Percentiles rank a stretch among this genome's conserved stretches.
phyloP scores from a whole-genome alignment of 306 rosid genomes.

The Quillaja saponaria region DNA sequence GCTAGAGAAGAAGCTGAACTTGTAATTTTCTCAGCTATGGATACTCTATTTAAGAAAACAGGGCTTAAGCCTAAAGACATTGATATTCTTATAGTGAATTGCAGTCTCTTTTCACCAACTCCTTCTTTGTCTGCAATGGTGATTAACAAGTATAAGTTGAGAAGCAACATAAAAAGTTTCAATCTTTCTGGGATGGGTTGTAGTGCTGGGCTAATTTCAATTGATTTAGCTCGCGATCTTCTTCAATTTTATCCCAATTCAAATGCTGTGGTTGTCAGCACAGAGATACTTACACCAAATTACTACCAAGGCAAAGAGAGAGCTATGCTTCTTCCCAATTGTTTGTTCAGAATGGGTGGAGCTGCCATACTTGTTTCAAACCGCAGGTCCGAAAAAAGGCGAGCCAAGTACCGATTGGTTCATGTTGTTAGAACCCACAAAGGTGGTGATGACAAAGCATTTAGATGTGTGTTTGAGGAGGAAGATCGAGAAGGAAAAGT shows the following conservation, averaged over 20 bases:
- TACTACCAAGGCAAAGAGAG: conserved; percentile 91
- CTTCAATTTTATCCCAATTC: conserved; percentile 92
- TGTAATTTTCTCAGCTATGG: conserved; percentile 84
- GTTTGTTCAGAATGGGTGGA: conserved; percentile 95
- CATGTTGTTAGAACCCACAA: conserved; percentile 87
- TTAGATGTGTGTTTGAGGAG: conserved; percentile 72
- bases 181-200: conserved; percentile 97
- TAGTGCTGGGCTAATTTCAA: conserved; percentile 83
- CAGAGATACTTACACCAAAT: conserved; percentile 87
- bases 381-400: conserved; percentile 49
- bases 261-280: conserved; percentile 77
- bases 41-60: conserved; percentile 52
- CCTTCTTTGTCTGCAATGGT: conserved; percentile 93
- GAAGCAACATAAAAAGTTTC: conserved; percentile 82
- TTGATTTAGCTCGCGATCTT: conserved; percentile 86
- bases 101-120: conserved; percentile 85
- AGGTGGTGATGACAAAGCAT: conserved; percentile 83
- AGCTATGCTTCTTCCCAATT: conserved; percentile 93
- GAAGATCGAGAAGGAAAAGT: conserved; percentile 87
- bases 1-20: conserved; percentile 85
- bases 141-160: conserved; percentile 75
- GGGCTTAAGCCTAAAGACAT: conserved; percentile 84
- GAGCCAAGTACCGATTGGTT: conserved; percentile 72
- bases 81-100: conserved; percentile 77
- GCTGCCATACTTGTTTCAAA: conserved; percentile 79